Evolutionary conservation across 352 stramenopile genomes (phyloP).

Genomic region (Pythium utonaiense): DNA sequence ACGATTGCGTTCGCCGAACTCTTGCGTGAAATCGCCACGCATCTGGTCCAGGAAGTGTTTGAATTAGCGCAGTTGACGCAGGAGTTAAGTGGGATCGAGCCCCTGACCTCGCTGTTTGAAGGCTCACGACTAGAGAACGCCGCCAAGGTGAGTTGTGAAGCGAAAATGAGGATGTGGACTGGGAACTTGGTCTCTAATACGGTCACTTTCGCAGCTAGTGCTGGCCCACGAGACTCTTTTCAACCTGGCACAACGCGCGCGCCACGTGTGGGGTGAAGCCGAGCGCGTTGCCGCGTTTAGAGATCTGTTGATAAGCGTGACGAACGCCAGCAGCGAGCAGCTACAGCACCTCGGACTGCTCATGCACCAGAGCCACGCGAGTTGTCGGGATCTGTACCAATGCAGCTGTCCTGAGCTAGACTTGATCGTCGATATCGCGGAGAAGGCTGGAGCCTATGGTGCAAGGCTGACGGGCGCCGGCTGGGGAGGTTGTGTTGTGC

Average conservation of each 20-base stretch:
- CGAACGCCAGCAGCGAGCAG: conserved; percentile 4
- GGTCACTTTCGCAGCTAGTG: conserved; percentile 2
- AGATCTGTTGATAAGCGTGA: conserved; percentile 14
- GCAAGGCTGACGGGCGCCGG: conserved; percentile 76
- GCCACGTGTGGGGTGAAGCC: conserved; percentile 70
- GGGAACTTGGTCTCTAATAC: neutral
- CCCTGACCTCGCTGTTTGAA: conserved; percentile 28
- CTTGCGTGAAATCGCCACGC: conserved; percentile 18
- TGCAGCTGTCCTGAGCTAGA: conserved; percentile 78
- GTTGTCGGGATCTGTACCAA: conserved; percentile 66
- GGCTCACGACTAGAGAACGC: conserved; percentile 31
- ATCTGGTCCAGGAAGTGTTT: conserved; percentile 30
- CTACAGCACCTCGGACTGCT: conserved; percentile 45
- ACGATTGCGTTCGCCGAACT: conserved; percentile 27
- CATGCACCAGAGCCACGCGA: conserved; percentile 66
- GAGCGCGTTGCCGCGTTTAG: conserved; percentile 55
- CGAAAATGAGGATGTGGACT: neutral
- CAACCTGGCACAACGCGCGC: conserved; percentile 50
- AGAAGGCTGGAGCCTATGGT: conserved; percentile 48
- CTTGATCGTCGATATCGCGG: conserved; percentile 42
- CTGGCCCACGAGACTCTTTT: conserved; percentile 21
- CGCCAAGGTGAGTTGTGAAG: conserved; percentile 25
- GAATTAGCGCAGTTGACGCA: conserved; percentile 25
- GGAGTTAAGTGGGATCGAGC: conserved; percentile 16
- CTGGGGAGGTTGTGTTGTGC: conserved; percentile 80